These are phyloP conservation scores for Thielaviopsis ethacetica DNA, from an alignment of 2,329 filamentous ascomycete species.

Conservation along the genomic window DNA sequence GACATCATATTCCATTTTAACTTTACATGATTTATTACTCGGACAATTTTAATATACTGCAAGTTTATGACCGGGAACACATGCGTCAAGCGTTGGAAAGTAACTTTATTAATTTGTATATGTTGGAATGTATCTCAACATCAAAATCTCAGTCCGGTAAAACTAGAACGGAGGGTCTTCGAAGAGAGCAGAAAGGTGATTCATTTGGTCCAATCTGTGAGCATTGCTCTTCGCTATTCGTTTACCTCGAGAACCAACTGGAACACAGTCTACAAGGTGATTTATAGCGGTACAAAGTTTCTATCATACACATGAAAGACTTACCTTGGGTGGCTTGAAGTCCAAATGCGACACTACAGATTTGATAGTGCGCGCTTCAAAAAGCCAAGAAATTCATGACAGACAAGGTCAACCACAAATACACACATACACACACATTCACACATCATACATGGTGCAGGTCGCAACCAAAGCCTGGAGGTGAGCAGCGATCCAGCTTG, in stretches of 20 bases:
- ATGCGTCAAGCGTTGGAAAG: not conserved
- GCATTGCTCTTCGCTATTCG: constrained; percentile 71
- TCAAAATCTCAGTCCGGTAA: constrained; percentile 66
- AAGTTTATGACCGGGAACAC: not conserved
- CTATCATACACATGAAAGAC: not conserved
- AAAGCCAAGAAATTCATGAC: not conserved
- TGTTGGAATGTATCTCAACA: constrained; percentile 55
- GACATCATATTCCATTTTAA: not conserved
- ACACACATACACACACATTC: not conserved
- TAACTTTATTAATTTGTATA: not conserved
- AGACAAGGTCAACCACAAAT: not conserved
- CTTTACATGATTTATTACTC: not conserved
- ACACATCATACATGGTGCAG: constrained; percentile 9
- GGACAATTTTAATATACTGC: constrained; percentile 1
- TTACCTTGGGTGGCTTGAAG: not conserved
- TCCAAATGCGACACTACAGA: not conserved
- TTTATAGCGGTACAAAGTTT: constrained; percentile 8
- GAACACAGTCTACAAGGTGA: constrained; percentile 13
- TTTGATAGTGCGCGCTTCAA: not conserved
- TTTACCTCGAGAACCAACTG: constrained; percentile 81
- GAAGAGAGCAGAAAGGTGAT: constrained; percentile 46
- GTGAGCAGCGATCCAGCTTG: not conserved
- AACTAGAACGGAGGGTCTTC: constrained; percentile 56
- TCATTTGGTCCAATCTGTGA: constrained; percentile 26
- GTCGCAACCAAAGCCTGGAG: constrained; percentile 11